A percentile compares a stretch with the other conserved stretches of the same genome.
These are phyloP conservation scores for Chrysoporthe cubensis DNA, from an alignment of 2,329 filamentous ascomycete genomes.

Conservation along the genomic window DNA sequence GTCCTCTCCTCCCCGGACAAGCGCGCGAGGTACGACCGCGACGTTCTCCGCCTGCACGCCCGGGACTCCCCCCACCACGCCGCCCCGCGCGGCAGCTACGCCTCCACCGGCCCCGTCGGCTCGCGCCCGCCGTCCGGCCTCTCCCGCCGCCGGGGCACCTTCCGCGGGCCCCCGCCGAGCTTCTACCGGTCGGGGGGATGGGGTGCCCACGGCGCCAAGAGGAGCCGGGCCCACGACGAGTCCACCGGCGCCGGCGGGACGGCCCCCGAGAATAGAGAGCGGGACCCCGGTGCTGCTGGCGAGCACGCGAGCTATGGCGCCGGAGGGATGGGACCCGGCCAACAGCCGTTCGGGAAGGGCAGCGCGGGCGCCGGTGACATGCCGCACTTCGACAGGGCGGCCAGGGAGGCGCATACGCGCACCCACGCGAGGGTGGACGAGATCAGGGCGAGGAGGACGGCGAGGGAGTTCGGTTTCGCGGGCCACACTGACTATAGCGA, in stretches of 20 bases:
- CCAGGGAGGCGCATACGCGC: conserved; percentile 67
- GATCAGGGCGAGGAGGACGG: conserved; percentile 46
- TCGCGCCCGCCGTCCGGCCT: conserved; percentile 81
- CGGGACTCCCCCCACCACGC: conserved; percentile 38
- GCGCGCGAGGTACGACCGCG: conserved; percentile 80
- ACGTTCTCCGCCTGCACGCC: conserved; percentile 52
- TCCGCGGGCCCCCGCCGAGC: conserved; percentile 83
- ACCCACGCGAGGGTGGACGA: conserved; percentile 71
- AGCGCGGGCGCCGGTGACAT: conserved; percentile 52
- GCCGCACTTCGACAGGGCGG: conserved; percentile 76
- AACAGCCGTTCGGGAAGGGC: conserved; percentile 48
- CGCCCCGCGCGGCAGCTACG: conserved; percentile 48
- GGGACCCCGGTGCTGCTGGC: conserved; percentile 12
- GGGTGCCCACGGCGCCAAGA: conserved; percentile 66
- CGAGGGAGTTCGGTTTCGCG: conserved; percentile 41
- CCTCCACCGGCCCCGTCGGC: conserved; percentile 66
- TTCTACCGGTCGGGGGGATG: conserved; percentile 86
- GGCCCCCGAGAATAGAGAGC: background rate
- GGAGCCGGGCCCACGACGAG: conserved; percentile 56
- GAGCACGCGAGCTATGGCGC: conserved; percentile 36
- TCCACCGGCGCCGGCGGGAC: conserved; percentile 32
- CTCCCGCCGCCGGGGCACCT: conserved; percentile 73
- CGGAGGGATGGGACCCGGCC: conserved; percentile 64
- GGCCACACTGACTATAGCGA: conserved; percentile 35
- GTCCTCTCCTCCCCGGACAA: conserved; percentile 74